Evolutionary conservation across 106 monocot species (phyloP).

Genomic region (Dioscorea zingiberensis): DNA sequence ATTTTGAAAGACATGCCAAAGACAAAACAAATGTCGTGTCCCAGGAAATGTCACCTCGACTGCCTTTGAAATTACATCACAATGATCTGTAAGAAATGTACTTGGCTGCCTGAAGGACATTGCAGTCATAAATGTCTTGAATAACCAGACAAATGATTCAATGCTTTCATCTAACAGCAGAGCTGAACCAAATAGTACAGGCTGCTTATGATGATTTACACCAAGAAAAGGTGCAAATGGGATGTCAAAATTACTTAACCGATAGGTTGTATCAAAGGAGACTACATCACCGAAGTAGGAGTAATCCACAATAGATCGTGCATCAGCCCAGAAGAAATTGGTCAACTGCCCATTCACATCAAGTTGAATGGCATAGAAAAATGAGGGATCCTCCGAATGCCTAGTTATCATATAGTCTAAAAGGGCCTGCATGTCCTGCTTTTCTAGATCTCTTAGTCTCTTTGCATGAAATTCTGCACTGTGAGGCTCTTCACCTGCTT

Average conservation of each 20-base stretch:
- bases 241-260: conserved; percentile 21
- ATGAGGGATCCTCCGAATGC: conserved; percentile 47
- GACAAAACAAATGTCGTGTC: conserved; percentile 35
- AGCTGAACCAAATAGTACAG: conserved; percentile 48
- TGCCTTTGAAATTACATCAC: conserved; percentile 21
- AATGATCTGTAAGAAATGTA: conserved; percentile 42
- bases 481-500: conserved; percentile 9
- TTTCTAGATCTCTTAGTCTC: conserved; percentile 49
- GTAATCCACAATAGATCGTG: conserved; percentile 42
- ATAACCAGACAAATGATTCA: conserved; percentile 65
- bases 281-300: conserved; percentile 62
- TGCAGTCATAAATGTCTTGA: conserved; percentile 41
- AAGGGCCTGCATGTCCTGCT: conserved; percentile 52
- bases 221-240: conserved; percentile 61
- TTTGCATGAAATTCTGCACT: conserved; percentile 25
- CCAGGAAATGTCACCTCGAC: conserved; percentile 19
- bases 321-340: conserved; percentile 69
- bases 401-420: conserved; percentile 45
- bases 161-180: conserved; percentile 54
- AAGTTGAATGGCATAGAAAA: conserved; percentile 57
- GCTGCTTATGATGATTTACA: conserved; percentile 61
- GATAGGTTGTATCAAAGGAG: conserved; percentile 52
- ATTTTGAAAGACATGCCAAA: conserved; percentile 54
- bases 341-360: conserved; percentile 45
- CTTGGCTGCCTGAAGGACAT: conserved; percentile 49